phyloP scores from a whole-genome alignment of 441 rosid species.

The Pelargonium fulgidum region DNA sequence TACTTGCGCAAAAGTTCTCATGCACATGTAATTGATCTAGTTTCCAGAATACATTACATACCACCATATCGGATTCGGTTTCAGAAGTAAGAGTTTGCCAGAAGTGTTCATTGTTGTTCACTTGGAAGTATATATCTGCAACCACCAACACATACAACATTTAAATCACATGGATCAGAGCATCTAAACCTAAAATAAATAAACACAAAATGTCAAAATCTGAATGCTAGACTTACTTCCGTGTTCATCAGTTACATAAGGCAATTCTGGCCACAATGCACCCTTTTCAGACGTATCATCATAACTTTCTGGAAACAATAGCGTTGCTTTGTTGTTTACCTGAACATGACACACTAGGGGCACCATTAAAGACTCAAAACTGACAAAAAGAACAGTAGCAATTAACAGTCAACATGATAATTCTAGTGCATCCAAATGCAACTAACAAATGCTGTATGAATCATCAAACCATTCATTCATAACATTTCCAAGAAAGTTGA shows the following conservation, averaged over 20 bases:
- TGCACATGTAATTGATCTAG: not conserved
- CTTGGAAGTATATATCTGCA: conserved; percentile 83
- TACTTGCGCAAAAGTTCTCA: not conserved
- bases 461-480: no score
- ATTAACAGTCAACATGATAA: not conserved
- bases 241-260: conserved; percentile 68
- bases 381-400: not conserved
- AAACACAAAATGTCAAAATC: conserved; percentile 6
- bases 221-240: conserved; percentile 57
- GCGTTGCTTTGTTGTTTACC: conserved; percentile 78
- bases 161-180: not conserved
- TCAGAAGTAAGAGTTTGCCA: conserved; percentile 60
- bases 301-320: conserved; percentile 42
- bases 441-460: no score
- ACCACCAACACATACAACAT: conserved; percentile 8
- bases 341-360: conserved; percentile 55
- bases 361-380: conserved; percentile 41
- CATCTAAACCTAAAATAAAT: not conserved
- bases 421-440: not conserved
- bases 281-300: conserved; percentile 8
- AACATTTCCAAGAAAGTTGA: no score
- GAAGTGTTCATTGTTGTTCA: conserved; percentile 71
- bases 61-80: conserved; percentile 52
- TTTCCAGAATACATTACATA: conserved; percentile 25
- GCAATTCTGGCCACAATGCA: conserved; percentile 78